phyloP scores from a whole-genome alignment of 805 yeast species.

The Kuraishia capsulata region DNA sequence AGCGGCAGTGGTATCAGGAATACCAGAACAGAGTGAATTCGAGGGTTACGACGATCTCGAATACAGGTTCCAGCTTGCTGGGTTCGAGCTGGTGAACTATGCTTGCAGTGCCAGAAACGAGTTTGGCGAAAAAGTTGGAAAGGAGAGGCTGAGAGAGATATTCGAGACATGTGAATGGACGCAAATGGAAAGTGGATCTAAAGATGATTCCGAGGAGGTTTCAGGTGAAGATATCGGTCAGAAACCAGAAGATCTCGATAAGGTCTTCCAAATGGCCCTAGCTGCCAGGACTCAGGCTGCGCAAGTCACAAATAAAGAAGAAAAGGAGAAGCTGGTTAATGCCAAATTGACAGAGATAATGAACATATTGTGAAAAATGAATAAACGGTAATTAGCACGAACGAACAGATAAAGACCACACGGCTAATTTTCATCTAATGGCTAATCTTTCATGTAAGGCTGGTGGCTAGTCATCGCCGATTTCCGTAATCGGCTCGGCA shows the following conservation, averaged over 20 bases:
- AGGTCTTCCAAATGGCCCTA: slow-evolving; percentile 22
- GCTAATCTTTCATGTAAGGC: too few species aligned
- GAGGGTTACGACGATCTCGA: slow-evolving; percentile 29
- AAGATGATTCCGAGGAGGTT: not conserved
- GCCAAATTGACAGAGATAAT: slow-evolving; percentile 2
- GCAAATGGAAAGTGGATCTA: slow-evolving; percentile 9
- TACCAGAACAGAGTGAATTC: slow-evolving; percentile 5
- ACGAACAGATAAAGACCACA: too few species aligned
- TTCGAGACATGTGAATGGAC: slow-evolving; percentile 37
- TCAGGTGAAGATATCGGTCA: not conserved
- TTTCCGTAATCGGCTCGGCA: too few species aligned
- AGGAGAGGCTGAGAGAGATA: slow-evolving; percentile 28
- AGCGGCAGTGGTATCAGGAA: not conserved
- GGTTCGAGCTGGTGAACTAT: slow-evolving; percentile 33
- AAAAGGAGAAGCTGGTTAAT: slow-evolving; percentile 25
- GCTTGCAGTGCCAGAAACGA: slow-evolving; percentile 22
- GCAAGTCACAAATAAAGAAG: slow-evolving; percentile 12
- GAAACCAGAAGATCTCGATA: slow-evolving; percentile 17
- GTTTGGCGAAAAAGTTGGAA: slow-evolving; percentile 27
- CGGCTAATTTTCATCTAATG: too few species aligned
- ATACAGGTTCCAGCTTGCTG: slow-evolving; percentile 26
- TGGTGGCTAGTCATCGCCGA: too few species aligned
- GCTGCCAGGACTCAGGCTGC: slow-evolving; percentile 24
- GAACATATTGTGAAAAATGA: not conserved
- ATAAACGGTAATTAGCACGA: too few species aligned